Percentiles rank a stretch among this genome's conserved stretches.
phyloP scores from a whole-genome alignment of 495 filamentous ascomycete species.

The Cairneyella variabilis region DNA sequence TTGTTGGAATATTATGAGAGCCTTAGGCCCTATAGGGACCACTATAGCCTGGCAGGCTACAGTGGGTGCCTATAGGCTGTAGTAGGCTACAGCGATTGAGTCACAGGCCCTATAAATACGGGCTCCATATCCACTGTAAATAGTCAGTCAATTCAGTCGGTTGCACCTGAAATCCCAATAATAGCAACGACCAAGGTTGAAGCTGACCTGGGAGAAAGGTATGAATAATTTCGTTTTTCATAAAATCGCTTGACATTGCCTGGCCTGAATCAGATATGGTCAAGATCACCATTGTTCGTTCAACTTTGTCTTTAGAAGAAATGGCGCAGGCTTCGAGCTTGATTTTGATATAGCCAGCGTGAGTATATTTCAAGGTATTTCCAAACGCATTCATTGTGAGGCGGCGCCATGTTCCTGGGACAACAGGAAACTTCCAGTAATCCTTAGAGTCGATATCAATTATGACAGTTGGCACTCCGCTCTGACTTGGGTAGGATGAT shows the following conservation, averaged over 20 bases:
- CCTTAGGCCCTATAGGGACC: no score
- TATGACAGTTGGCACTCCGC: conserved; percentile 9
- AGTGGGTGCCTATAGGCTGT: no score
- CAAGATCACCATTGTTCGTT: conserved; percentile 17
- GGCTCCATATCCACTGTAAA: no score
- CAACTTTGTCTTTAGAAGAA: background rate
- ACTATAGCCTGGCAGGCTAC: no score
- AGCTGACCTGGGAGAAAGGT: conserved; percentile 64
- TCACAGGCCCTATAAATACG: no score
- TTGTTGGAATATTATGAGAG: no score
- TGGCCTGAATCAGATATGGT: conserved; percentile 18
- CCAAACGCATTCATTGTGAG: conserved; percentile 79
- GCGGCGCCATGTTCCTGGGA: conserved; percentile 58
- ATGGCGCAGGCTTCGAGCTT: conserved; percentile 8
- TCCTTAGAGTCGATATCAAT: conserved; percentile 16
- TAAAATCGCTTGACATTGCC: conserved; percentile 68
- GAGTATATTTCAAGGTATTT: conserved; percentile 78
- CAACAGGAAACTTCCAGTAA: conserved; percentile 29
- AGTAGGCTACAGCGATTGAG: no score
- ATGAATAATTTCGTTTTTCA: conserved; percentile 60
- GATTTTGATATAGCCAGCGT: conserved; percentile 54
- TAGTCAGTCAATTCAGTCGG: no score
- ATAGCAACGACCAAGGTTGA: conserved; percentile 8
- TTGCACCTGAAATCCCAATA: no score
- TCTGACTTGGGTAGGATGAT: no score